A percentile compares a stretch with the other conserved stretches of the same genome.
phyloP scores from a whole-genome alignment of 352 stramenopile species.

The Globisporangium viniferum region DNA sequence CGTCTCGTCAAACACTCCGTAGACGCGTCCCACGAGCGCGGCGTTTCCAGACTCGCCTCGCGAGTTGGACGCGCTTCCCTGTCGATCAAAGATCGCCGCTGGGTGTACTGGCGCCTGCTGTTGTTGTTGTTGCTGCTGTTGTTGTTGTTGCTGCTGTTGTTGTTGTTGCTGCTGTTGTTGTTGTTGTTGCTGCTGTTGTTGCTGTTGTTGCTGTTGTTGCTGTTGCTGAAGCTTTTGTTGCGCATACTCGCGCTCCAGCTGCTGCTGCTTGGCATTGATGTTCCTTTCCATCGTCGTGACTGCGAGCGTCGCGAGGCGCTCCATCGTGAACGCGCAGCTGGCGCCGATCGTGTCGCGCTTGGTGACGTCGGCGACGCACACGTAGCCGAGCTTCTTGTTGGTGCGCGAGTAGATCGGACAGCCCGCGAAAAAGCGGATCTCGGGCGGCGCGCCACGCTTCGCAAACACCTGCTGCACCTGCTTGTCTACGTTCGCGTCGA shows the following conservation, averaged over 20 bases:
- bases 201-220: conserved; percentile 15
- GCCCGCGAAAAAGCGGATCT: conserved; percentile 75
- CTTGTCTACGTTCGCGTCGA: conserved; percentile 72
- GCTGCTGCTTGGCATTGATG: conserved; percentile 22
- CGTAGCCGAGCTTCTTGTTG: conserved; percentile 68
- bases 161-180: conserved; percentile 7
- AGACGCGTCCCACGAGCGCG: conserved; percentile 31
- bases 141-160: conserved; percentile 14
- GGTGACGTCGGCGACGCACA: conserved; percentile 71
- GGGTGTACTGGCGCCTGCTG: conserved; percentile 18
- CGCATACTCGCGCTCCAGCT: conserved; percentile 16
- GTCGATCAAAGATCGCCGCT: conserved; percentile 44
- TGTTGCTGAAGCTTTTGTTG: conserved; percentile 24
- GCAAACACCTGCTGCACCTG: conserved; percentile 58
- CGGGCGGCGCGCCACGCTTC: conserved; percentile 28
- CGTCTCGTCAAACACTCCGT: conserved; percentile 39
- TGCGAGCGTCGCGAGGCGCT: conserved; percentile 67
- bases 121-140: conserved; percentile 14
- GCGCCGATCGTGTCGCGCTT: conserved; percentile 75
- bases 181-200: conserved; percentile 14
- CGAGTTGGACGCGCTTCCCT: conserved; percentile 4
- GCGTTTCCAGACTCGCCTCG: conserved; percentile 12
- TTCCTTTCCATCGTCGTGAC: conserved; percentile 78
- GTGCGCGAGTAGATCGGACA: conserved; percentile 74
- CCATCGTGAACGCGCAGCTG: conserved; percentile 79